Evolutionary conservation across 2,329 filamentous ascomycete species (phyloP).

Genomic region (Pseudogymnoascus sp.): DNA sequence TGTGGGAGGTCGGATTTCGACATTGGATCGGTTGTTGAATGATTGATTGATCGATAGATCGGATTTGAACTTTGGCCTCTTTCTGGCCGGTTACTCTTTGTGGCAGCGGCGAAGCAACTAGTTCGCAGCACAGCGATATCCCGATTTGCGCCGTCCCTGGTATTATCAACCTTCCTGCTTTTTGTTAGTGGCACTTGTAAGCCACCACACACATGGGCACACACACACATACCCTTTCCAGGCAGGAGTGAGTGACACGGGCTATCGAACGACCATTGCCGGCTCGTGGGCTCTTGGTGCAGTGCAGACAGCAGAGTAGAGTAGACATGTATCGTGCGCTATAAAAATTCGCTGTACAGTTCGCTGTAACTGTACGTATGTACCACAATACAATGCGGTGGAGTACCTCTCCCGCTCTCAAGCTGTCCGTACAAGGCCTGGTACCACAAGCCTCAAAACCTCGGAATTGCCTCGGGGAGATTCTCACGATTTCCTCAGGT

Average conservation of each 20-base stretch:
- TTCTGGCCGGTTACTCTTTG: neutral
- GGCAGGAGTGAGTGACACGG: neutral
- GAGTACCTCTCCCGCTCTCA: neutral
- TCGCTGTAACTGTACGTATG: neutral
- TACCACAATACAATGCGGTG: neutral
- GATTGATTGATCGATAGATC: neutral
- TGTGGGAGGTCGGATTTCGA: neutral
- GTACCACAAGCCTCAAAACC: neutral
- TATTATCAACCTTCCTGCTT: neutral
- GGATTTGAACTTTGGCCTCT: neutral
- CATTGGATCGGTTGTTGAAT: neutral
- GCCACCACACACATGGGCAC: neutral
- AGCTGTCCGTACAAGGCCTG: neutral
- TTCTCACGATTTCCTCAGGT: neutral
- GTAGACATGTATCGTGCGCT: neutral
- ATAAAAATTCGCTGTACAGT: neutral
- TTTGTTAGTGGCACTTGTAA: neutral
- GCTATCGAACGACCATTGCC: neutral
- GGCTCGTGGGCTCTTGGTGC: neutral
- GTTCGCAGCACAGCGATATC: neutral
- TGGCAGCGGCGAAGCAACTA: neutral
- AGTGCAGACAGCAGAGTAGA: neutral
- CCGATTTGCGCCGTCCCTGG: neutral
- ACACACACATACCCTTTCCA: neutral
- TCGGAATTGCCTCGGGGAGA: neutral